Base-by-base conservation (phyloP, 306 rosid species). In the Lathyrus tuberosus region DNA sequence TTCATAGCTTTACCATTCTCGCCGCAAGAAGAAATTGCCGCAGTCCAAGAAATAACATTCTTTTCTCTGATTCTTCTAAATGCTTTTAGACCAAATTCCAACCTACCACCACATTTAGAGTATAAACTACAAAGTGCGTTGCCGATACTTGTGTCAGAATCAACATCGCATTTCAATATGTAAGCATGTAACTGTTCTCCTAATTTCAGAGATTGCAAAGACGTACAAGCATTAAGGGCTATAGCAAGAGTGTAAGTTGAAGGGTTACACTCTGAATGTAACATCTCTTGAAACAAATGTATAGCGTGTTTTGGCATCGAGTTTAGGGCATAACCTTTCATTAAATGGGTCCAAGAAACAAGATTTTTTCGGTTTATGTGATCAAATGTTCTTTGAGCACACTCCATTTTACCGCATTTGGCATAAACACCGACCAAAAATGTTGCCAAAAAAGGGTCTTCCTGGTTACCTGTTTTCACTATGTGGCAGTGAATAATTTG, bases 21-120 rank as follows among this genome's bases (percentile, higher is more conserved):
- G 17, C 87, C 78, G 52, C 89, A 94, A 17, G 98, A 87, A 35
- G 97, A 79, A 58, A 94, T 76, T 64, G 84, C 83, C 0, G 90
- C 72, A 48, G 95, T 90, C 98, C 98, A 94, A 0, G 98, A 94
- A 72, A 94, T 82, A 48, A 90, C 95, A 80, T 88, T 65, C 77
- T 88, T 87, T 65, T 87, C 87, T 24, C 76, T 43, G 57, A 90
- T 81, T 69, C 79, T 80, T 72, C 75, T 67, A 54, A 94, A 94
- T 17, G 86, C 84, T 77, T 68, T 90, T 17, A 88, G 62, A 42
- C 89, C 87, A 9, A 63, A 66, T 10, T 79, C 79, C 82, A 94
- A 76, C 24, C 53, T 72, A 16, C 92, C 79, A 60, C 73, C 78
- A 63, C 75, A 77, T 77, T 88, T 90, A 26, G 97, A 83, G 83